Percentiles rank a stretch among this genome's conserved stretches.
phyloP scores from a whole-genome alignment of 2,329 filamentous ascomycete genomes.

The Paraconiothyrium brasiliense region DNA sequence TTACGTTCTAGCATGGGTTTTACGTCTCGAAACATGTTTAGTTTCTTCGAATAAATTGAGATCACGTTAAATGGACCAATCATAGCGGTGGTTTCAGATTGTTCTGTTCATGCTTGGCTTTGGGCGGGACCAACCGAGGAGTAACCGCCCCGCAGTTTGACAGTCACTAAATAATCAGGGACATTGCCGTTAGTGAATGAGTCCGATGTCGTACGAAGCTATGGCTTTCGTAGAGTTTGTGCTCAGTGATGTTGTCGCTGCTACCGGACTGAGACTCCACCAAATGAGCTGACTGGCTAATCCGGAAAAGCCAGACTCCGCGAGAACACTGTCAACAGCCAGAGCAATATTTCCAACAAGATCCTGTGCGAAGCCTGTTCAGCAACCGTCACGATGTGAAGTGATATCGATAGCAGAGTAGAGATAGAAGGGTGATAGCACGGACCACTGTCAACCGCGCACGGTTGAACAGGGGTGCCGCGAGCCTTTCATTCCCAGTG shows the following conservation, averaged over 20 bases:
- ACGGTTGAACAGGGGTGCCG: slow-evolving; percentile 25
- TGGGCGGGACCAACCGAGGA: slow-evolving; percentile 1
- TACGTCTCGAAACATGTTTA: slow-evolving; percentile 42
- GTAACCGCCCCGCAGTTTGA: background rate
- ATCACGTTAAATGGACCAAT: slow-evolving; percentile 13
- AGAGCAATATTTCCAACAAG: background rate
- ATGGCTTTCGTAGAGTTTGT: background rate
- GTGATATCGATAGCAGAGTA: background rate
- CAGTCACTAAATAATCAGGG: background rate
- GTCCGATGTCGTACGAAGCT: background rate
- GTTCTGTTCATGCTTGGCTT: slow-evolving; percentile 17
- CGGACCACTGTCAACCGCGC: slow-evolving; percentile 29
- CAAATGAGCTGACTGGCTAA: background rate
- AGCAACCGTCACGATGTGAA: background rate
- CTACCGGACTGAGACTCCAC: background rate
- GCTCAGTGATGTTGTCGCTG: background rate
- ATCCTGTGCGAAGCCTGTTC: too few species aligned
- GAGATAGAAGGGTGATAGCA: slow-evolving; percentile 37
- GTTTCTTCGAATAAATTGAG: slow-evolving; percentile 26
- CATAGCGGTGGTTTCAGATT: slow-evolving; percentile 16
- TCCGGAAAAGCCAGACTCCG: background rate
- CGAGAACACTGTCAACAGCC: background rate
- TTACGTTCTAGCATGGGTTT: background rate
- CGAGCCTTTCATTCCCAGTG: slow-evolving; percentile 26
- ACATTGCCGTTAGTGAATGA: background rate